These are phyloP conservation scores for Chaetomium globosum DNA, from an alignment of 2,329 filamentous ascomycete genomes.

Conservation along the genomic window DNA sequence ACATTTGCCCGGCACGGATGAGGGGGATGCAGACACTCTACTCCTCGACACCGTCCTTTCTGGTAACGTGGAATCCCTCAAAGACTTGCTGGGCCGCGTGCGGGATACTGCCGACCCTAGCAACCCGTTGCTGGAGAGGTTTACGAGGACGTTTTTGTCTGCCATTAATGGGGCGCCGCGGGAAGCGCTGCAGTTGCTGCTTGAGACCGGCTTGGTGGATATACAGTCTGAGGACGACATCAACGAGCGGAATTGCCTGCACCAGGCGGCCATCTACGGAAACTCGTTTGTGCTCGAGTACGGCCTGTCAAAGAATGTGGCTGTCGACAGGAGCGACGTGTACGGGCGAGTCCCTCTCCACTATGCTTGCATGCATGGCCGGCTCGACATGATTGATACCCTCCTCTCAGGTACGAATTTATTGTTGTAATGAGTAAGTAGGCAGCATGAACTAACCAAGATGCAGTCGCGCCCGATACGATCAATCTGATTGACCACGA, in stretches of 20 bases:
- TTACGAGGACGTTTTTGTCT: slow-evolving; percentile 87
- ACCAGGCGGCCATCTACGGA: slow-evolving; percentile 95
- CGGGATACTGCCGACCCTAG: slow-evolving; percentile 47
- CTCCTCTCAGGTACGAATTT: slow-evolving; percentile 63
- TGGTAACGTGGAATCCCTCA: slow-evolving; percentile 75
- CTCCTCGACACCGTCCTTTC: slow-evolving; percentile 83
- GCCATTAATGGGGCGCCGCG: slow-evolving; percentile 84
- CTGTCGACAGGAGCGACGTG: slow-evolving; percentile 80
- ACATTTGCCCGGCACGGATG: slow-evolving; percentile 72
- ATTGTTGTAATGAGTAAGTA: background rate
- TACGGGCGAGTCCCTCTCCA: slow-evolving; percentile 93
- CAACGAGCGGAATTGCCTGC: slow-evolving; percentile 93
- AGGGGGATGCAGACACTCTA: slow-evolving; percentile 85
- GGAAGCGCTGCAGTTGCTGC: slow-evolving; percentile 72
- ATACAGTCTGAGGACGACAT: slow-evolving; percentile 96
- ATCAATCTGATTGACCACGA: slow-evolving; percentile 92
- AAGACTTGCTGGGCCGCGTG: slow-evolving; percentile 80
- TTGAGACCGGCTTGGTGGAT: slow-evolving; percentile 81
- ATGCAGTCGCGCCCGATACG: slow-evolving; percentile 67
- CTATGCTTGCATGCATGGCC: slow-evolving; percentile 94
- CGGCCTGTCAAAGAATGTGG: slow-evolving; percentile 74
- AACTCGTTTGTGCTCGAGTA: slow-evolving; percentile 75
- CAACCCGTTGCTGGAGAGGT: slow-evolving; percentile 64
- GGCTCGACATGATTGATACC: slow-evolving; percentile 77
- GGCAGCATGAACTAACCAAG: slow-evolving; percentile 8